Evolutionary conservation across 345 rosid species (phyloP).

Genomic region (Lenwebbia sp.): DNA sequence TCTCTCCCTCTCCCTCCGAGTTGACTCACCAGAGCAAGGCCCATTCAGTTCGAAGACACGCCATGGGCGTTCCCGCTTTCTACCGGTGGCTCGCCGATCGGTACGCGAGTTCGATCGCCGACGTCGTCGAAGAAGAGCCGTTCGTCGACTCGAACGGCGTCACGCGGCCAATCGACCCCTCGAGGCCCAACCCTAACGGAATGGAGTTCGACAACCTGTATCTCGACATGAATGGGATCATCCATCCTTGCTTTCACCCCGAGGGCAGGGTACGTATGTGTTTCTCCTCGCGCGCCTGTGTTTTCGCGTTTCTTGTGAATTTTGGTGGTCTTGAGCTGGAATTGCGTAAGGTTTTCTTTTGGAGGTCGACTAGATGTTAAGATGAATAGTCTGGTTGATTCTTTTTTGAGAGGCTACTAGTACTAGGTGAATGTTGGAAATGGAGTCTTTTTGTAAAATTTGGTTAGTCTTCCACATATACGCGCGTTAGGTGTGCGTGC

Average conservation of each 20-base stretch:
- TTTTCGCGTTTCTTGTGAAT: neutral
- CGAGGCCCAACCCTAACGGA: slow-evolving; percentile 89
- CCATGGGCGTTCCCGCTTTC: slow-evolving; percentile 97
- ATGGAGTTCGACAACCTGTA: slow-evolving; percentile 82
- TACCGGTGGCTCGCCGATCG: slow-evolving; percentile 97
- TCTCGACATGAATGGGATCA: slow-evolving; percentile 90
- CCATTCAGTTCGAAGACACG: neutral
- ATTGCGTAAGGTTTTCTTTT: neutral
- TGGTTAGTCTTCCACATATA: neutral
- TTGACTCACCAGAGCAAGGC: neutral
- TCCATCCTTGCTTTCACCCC: slow-evolving; percentile 97
- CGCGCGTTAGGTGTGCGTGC: neutral
- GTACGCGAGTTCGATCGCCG: slow-evolving; percentile 66
- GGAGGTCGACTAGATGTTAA: neutral
- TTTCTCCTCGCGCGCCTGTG: neutral
- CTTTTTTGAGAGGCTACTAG: neutral
- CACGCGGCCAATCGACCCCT: slow-evolving; percentile 39
- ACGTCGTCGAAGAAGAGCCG: slow-evolving; percentile 78
- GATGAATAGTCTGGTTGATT: neutral
- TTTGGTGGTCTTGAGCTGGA: neutral
- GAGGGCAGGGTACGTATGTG: slow-evolving; percentile 63
- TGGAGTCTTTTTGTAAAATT: neutral
- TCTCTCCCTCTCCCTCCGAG: neutral
- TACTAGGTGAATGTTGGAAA: neutral
- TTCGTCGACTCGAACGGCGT: slow-evolving; percentile 24